phyloP scores from a whole-genome alignment of 2,329 filamentous ascomycete species.

The Fusarium sp. region DNA sequence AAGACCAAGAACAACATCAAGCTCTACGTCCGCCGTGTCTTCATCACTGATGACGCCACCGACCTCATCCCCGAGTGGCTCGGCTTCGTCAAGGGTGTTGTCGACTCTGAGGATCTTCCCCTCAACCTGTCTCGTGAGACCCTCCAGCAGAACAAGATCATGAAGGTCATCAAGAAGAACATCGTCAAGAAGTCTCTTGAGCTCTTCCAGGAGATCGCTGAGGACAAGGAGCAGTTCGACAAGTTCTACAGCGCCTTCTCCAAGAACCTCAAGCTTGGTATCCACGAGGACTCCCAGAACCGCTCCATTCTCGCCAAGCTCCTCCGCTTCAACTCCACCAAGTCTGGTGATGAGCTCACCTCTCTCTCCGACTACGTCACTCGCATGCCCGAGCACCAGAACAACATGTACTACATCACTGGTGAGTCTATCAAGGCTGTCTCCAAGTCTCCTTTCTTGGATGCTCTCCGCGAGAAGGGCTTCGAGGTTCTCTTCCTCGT shows the following conservation, averaged over 20 bases:
- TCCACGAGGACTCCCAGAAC: constrained; percentile 99
- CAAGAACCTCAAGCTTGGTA: constrained; percentile 99
- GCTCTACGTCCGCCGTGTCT: constrained; percentile 99
- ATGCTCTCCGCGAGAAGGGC: constrained; percentile 98
- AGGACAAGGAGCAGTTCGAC: constrained; percentile 99
- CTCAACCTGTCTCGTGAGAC: constrained; percentile 99
- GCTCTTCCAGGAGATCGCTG: constrained; percentile 98
- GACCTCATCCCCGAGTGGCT: constrained; percentile 99
- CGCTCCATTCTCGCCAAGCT: constrained; percentile 93
- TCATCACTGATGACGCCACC: constrained; percentile 99
- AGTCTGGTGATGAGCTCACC: constrained; percentile 95
- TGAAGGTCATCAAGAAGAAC: constrained; percentile 99
- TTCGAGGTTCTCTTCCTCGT: constrained; percentile 99
- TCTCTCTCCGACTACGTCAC: constrained; percentile 98
- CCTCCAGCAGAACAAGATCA: constrained; percentile 99
- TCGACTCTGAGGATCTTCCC: constrained; percentile 99
- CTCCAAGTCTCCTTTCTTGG: constrained; percentile 97
- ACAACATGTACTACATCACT: constrained; percentile 99
- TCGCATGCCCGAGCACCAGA: constrained; percentile 99
- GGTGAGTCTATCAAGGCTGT: constrained; percentile 99
- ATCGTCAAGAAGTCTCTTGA: constrained; percentile 99
- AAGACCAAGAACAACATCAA: constrained; percentile 99
- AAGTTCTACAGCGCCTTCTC: constrained; percentile 99
- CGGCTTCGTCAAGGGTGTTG: constrained; percentile 99
- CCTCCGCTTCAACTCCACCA: constrained; percentile 98